Conservation (phyloP, 495 filamentous ascomycete genomes). For the Penicillium simplicissimum region DNA sequence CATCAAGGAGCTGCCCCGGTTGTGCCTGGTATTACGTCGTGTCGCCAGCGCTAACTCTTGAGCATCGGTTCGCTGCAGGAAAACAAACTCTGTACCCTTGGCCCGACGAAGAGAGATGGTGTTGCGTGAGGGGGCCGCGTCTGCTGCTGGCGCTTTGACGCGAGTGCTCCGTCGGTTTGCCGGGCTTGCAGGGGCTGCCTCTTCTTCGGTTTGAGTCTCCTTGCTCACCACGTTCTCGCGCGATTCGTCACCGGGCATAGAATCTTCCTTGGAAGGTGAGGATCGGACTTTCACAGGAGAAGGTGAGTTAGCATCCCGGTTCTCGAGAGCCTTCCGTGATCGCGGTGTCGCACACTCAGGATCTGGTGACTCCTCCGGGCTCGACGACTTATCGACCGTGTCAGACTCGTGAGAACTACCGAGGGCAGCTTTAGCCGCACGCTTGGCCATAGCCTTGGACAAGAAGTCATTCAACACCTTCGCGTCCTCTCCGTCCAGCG, state of each 20-base stretch:
- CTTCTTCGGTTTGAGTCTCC: slow-evolving; percentile 25
- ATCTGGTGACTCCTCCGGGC: slow-evolving; percentile 25
- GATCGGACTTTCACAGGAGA: slow-evolving; percentile 45
- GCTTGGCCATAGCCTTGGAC: slow-evolving; percentile 59
- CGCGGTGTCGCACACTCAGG: slow-evolving; percentile 39
- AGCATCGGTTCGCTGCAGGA: slow-evolving; percentile 57
- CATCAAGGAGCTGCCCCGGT: slow-evolving; percentile 54
- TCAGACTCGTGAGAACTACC: slow-evolving; percentile 28
- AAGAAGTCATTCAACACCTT: slow-evolving; percentile 62
- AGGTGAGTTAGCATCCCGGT: slow-evolving; percentile 56
- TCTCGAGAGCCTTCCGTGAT: slow-evolving; percentile 51
- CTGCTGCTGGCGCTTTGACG: slow-evolving; percentile 30
- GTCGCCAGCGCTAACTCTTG: slow-evolving; percentile 58
- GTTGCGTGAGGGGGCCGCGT: slow-evolving; percentile 40
- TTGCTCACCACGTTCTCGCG: slow-evolving; percentile 23
- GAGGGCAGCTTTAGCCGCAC: slow-evolving; percentile 50
- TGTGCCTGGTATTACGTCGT: slow-evolving; percentile 56
- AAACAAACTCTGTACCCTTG: slow-evolving; percentile 56
- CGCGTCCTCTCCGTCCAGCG: slow-evolving; percentile 56
- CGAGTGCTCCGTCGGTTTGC: slow-evolving; percentile 47
- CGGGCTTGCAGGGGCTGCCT: slow-evolving; percentile 31
- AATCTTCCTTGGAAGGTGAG: slow-evolving; percentile 34
- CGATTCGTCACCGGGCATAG: slow-evolving; percentile 12
- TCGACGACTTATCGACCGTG: slow-evolving; percentile 16
- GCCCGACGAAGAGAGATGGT: slow-evolving; percentile 56